These are phyloP conservation scores for Cordyceps sp. DNA, from an alignment of 2,329 filamentous ascomycete species.

Conservation along the genomic window DNA sequence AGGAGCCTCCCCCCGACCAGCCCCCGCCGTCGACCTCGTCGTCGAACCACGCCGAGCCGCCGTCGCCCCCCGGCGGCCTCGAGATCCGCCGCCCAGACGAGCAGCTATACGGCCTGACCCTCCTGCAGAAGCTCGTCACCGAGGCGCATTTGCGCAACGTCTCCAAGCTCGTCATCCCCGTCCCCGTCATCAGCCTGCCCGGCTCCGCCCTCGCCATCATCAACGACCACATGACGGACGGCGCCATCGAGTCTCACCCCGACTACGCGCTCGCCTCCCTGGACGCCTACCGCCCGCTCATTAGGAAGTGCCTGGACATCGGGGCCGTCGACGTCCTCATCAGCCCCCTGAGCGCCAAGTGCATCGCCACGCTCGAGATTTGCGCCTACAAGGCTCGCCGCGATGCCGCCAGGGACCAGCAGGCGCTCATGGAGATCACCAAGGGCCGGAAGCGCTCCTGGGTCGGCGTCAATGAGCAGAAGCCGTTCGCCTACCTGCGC, in stretches of 20 bases:
- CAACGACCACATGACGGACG: constrained; percentile 18
- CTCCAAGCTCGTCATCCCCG: constrained; percentile 38
- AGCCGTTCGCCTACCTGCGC: constrained; percentile 75
- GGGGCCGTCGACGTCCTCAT: constrained; percentile 77
- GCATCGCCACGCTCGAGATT: constrained; percentile 59
- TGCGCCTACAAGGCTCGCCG: constrained; percentile 74
- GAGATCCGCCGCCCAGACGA: constrained; percentile 26
- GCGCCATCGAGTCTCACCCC: constrained; percentile 18
- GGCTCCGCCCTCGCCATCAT: constrained; percentile 9
- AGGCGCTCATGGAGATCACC: constrained; percentile 53
- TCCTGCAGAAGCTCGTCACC: constrained; percentile 39
- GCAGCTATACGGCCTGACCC: constrained; percentile 35
- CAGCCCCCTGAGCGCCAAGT: constrained; percentile 59
- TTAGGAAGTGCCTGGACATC: constrained; percentile 64
- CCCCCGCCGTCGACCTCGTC: constrained; percentile 20
- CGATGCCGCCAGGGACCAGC: constrained; percentile 56
- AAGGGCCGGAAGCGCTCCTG: constrained; percentile 74
- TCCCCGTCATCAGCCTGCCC: constrained; percentile 32
- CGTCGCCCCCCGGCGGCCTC: constrained; percentile 13
- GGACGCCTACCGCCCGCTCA: constrained; percentile 20
- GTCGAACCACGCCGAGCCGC: constrained; percentile 28
- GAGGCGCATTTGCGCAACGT: constrained; percentile 39
- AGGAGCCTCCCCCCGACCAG: constrained; percentile 24
- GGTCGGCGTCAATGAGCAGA: constrained; percentile 73
- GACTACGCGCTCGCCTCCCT: constrained; percentile 10